Evolutionary conservation across 1,284 basidiomycete genomes (phyloP).

Genomic region (Puccinia horiana): DNA sequence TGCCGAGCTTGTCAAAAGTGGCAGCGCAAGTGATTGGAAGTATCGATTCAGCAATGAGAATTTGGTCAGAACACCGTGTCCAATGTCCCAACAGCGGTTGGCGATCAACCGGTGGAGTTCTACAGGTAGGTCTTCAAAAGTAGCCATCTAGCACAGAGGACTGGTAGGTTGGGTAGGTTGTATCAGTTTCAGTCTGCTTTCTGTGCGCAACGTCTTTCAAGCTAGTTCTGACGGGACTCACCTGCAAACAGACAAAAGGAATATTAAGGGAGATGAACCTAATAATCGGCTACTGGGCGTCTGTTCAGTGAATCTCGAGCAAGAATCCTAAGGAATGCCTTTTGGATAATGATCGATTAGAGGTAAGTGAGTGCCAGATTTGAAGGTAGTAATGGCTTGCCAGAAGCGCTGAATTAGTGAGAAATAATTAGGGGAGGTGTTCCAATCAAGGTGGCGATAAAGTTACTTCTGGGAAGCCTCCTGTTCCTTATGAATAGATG

Average conservation of each 20-base stretch:
- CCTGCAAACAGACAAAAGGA: background rate
- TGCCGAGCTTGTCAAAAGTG: background rate
- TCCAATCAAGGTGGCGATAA: too few species aligned
- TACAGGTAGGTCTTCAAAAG: constrained; percentile 13
- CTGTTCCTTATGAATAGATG: background rate
- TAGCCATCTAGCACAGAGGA: background rate
- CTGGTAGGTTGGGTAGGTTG: background rate
- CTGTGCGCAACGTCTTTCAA: background rate
- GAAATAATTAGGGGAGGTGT: background rate
- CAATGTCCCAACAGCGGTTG: background rate
- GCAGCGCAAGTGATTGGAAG: constrained; percentile 19
- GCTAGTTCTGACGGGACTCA: background rate
- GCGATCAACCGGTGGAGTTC: constrained; percentile 20
- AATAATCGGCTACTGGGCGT: background rate
- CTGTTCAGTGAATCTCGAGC: background rate
- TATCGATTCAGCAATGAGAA: constrained; percentile 1
- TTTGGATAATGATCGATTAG: background rate
- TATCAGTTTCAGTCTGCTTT: background rate
- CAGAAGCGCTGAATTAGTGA: background rate
- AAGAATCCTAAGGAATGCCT: background rate
- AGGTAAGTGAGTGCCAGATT: background rate
- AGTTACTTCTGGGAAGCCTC: background rate
- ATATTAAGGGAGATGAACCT: background rate
- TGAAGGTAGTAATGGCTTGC: background rate
- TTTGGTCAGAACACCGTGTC: background rate